Conservation (phyloP, 78 protist genomes). For the Dictyostelium purpureum region DNA sequence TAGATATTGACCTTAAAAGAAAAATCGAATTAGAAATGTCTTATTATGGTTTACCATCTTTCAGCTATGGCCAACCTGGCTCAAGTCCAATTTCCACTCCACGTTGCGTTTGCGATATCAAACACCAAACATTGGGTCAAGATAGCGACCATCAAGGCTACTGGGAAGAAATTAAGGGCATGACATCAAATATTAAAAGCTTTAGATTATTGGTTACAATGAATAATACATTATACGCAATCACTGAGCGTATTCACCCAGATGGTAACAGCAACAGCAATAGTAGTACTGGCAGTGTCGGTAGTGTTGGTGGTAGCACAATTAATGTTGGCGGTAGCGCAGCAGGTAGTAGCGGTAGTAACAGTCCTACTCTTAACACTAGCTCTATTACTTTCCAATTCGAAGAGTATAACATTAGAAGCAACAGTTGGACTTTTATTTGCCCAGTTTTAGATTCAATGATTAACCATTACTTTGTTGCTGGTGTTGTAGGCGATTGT, state of each 20-base stretch:
- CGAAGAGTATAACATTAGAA: constrained; percentile 40
- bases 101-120: constrained; percentile 45
- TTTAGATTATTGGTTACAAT: constrained; percentile 30
- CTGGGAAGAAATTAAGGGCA: constrained; percentile 42
- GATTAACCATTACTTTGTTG: constrained; percentile 3
- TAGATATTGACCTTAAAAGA: constrained; percentile 13
- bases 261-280: not conserved
- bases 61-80: not conserved
- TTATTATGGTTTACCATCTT: constrained; percentile 48
- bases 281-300: not conserved
- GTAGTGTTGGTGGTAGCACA: not conserved
- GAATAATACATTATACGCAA: constrained; percentile 46
- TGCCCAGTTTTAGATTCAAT: constrained; percentile 51
- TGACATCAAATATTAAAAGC: constrained; percentile 22
- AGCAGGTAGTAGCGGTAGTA: not conserved
- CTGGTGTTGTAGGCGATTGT: constrained; percentile 40
- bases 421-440: constrained; percentile 29
- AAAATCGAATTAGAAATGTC: constrained; percentile 45
- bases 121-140: constrained; percentile 11
- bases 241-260: constrained; percentile 46
- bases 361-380: not conserved
- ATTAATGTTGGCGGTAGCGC: not conserved
- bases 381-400: constrained; percentile 21
- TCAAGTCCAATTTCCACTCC: constrained; percentile 50
- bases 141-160: constrained; percentile 41